Base-by-base conservation (phyloP, 2,329 filamentous ascomycete species). In the Albifimbria verrucaria region DNA sequence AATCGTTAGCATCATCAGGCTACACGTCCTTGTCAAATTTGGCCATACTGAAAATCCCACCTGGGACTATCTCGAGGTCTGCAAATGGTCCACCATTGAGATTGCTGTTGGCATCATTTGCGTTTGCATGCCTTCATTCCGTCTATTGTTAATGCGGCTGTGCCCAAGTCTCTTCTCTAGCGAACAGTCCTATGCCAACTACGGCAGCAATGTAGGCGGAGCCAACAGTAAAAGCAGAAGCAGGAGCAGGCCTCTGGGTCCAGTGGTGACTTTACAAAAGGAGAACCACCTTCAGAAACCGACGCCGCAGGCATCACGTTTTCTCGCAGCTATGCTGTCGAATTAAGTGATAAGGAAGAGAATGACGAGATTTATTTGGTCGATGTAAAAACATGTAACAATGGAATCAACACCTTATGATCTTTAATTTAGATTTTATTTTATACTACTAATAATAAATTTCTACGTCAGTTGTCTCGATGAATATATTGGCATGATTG, bases 51-150 rank as follows among this genome's bases (percentile, higher is more conserved):
- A 55, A 50, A 65, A 66, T 48, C 57, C 59, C 25, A 65, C 65
- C 1, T 65, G 61, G 63, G 57, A 58, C n/a, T 55, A 48, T 21
- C 59, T 55, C 46, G 61, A 49, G 11, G 53, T 62, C 3, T 56
- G 56, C 4, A 49, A 54, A n/a, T 68, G 63, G 65, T 66, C 65
- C 6, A 62, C 58, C 10, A 56, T 69, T 23, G 66, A 70, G 49
- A 62, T 68, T 48, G 64, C 65, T 52, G 57, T 66, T 43, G 64
- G 62, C 55, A 59, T 67, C 48, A 67, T 70, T 17, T 65, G 66
- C 55, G 61, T 60, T 12, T 67, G 64, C 54, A 59, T 68, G 52
- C 66, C 67, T 7, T 61, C 65, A 2, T 36, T 68, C 22, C 58
- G 62, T 15, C 51, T 62, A 49, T 55, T 68, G 32, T n/a, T 39